Evolutionary conservation across 139 green algal genomes (phyloP).

Genomic region (Chlamydomonas applanata): DNA sequence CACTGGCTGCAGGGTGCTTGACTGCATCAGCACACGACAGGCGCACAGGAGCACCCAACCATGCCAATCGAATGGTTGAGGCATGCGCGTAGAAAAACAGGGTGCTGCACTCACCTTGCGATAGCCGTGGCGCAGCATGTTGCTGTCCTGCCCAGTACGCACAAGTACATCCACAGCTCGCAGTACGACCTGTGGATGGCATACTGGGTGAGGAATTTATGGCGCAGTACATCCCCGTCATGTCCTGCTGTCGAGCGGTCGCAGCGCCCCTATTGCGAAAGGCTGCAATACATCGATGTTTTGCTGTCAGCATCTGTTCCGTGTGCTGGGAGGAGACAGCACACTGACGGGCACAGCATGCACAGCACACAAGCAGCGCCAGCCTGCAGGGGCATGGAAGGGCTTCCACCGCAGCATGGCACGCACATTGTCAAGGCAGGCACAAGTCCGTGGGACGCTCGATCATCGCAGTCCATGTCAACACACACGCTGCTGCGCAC

Average conservation of each 20-base stretch:
- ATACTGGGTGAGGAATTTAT: too few species aligned
- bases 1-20: too few species aligned
- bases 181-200: not conserved
- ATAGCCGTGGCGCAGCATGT: constrained; percentile 9
- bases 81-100: too few species aligned
- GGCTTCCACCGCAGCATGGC: too few species aligned
- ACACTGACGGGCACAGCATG: constrained; percentile 2
- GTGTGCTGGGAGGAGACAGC: not conserved
- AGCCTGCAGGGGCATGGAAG: too few species aligned
- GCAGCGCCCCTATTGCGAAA: not conserved
- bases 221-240: not conserved
- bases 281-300: not conserved
- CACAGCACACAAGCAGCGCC: too few species aligned
- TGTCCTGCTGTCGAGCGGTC: not conserved
- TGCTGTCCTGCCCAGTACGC: not conserved
- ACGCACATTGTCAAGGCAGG: too few species aligned
- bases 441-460: too few species aligned
- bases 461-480: not conserved
- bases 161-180: constrained; percentile 3
- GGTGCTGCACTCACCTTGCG: constrained; percentile 11
- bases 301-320: not conserved
- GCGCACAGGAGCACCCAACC: too few species aligned
- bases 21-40: too few species aligned
- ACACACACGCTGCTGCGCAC: not conserved
- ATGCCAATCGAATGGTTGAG: too few species aligned